Percentiles rank a stretch among this genome's conserved stretches.
phyloP scores from a whole-genome alignment of 192 early-diverging fungal species.

The Coemansia sp. region DNA sequence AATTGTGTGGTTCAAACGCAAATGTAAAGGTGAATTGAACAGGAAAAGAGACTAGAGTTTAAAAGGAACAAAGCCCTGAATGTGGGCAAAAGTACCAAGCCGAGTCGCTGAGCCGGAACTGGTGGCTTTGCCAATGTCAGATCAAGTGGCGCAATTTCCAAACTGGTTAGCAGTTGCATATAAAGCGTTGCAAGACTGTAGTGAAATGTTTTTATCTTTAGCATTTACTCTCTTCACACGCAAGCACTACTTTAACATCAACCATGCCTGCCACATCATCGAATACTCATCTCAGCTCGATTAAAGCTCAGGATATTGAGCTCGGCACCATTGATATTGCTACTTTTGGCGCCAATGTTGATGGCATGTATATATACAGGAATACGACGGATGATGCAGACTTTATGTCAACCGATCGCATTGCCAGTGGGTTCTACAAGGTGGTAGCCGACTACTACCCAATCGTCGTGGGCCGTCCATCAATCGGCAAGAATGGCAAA shows the following conservation, averaged over 20 bases:
- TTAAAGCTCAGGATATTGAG: constrained; percentile 37
- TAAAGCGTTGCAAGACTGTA: background rate
- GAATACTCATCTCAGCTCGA: background rate
- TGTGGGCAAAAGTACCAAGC: background rate
- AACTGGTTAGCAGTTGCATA: background rate
- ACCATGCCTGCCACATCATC: background rate
- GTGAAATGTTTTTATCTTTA: no score
- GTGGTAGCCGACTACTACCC: constrained; percentile 49
- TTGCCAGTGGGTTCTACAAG: constrained; percentile 26
- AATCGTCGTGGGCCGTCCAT: constrained; percentile 30
- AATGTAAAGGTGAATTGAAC: background rate
- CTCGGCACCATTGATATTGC: constrained; percentile 39
- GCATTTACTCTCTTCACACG: no score
- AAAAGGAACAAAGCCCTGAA: background rate
- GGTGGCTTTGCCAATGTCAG: background rate
- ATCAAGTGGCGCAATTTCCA: no score
- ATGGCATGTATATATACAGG: constrained; percentile 37
- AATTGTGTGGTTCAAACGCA: background rate
- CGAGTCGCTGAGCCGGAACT: constrained; percentile 5
- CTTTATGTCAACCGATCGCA: constrained; percentile 35
- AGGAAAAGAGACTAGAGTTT: background rate
- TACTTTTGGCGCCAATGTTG: constrained; percentile 22
- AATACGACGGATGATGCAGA: constrained; percentile 3
- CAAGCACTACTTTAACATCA: constrained; percentile 8
- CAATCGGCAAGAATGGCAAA: constrained; percentile 22